Evolutionary conservation across 805 yeast species (phyloP), one percentile per base, ranked within the genome.

Genomic region (Yamadazyma philogaea): DNA sequence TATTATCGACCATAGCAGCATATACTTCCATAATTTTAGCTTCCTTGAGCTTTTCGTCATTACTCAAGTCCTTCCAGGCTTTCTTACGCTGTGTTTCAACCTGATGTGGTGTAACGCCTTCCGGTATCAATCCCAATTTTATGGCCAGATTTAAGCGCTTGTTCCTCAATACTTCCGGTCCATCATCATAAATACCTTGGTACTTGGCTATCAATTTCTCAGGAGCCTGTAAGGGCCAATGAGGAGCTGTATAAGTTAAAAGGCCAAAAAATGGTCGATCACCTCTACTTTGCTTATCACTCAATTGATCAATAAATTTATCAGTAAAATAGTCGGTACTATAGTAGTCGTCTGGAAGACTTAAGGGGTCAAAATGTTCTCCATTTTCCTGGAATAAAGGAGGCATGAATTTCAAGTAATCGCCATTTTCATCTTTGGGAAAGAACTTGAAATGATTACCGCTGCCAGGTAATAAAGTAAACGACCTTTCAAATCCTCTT

Each of bases 141-240:
- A 48, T 45, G 4, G 79, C 79, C 32, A 52, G 56, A 8, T 52
- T 53, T 36, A 77, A 54, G 41, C 82, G 58, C 42, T 55, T 40
- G 21, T 45, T 49, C 40, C 81, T 56, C 30, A 77, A 55, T 6
- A 49, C 67, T 16, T 61, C 68, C 2, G 81, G 81, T 2, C 83
- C 83, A 6, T 59, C 63, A 46, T 70, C 72, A 49, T 75, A 74
- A 6, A 57, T 46, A 3, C 79, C 78, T 41, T 64, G 63, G 54
- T 79, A 76, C 44, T 77, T 75, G 4, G 57, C 66, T 39, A 77
- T 63, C 6, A 64, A 53, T 5, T 72, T 74, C 37, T 57, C 56
- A 5, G 82, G 82, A 1, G 84, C 84, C 56, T 79, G 84, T 51
- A 70, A 68, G 8, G 84, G 84, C 84, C 84, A 79, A 53, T 79